Conservation (phyloP, 1,139 yeast species). For the Scheffersomyces insectosa region DNA sequence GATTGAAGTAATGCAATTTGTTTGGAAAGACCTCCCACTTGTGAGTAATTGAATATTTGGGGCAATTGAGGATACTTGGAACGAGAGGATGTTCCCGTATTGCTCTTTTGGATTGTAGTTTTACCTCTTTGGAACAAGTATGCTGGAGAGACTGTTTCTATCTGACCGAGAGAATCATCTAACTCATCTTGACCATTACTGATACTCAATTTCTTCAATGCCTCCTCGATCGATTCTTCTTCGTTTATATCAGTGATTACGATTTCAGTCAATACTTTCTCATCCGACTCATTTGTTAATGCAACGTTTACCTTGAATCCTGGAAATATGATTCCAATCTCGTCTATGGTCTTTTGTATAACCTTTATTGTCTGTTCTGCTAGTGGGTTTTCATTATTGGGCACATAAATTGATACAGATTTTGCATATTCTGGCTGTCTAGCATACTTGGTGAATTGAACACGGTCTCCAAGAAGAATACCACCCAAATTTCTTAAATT, state of each 20-base stretch:
- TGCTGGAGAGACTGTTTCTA: constrained; percentile 43
- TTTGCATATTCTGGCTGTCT: constrained; percentile 55
- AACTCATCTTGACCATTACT: constrained; percentile 10
- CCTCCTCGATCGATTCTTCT: constrained; percentile 16
- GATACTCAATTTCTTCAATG: constrained; percentile 30
- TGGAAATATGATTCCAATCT: constrained; percentile 57
- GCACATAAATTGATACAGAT: constrained; percentile 16
- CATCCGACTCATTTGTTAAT: constrained; percentile 4
- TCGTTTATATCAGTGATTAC: constrained; percentile 25
- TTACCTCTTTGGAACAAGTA: constrained; percentile 43
- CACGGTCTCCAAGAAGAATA: constrained; percentile 71
- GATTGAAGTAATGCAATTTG: constrained; percentile 65
- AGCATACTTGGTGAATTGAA: constrained; percentile 46
- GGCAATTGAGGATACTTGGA: constrained; percentile 44
- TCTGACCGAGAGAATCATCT: constrained; percentile 12
- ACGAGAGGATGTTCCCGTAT: constrained; percentile 14
- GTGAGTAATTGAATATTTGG: constrained; percentile 40
- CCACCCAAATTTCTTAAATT: constrained; percentile 55
- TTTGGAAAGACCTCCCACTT: constrained; percentile 75
- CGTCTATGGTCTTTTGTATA: constrained; percentile 42
- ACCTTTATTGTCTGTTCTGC: constrained; percentile 10
- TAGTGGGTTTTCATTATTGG: constrained; percentile 3
- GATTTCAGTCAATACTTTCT: constrained; percentile 4
- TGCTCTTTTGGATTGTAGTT: constrained; percentile 23
- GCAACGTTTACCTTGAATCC: constrained; percentile 37